Evolutionary conservation across 129 eudicot species (phyloP).

Genomic region (Mikania micrantha): DNA sequence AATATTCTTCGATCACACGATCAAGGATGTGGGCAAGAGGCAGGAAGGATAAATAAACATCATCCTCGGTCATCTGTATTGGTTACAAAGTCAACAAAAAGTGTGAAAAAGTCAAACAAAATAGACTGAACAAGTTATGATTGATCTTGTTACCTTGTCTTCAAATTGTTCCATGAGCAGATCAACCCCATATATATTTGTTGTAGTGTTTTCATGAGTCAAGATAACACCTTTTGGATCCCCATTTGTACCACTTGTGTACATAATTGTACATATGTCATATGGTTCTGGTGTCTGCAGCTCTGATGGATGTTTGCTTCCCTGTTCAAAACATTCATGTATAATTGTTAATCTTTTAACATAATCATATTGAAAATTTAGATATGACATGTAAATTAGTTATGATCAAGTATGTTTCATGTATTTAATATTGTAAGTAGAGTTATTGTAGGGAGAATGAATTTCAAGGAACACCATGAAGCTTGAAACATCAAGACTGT

Average conservation of each 20-base stretch:
- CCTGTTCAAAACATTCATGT: slow-evolving; percentile 31
- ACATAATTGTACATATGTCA: slow-evolving; percentile 72
- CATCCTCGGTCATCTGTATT: slow-evolving; percentile 71
- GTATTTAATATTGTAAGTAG: no score
- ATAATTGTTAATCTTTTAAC: not conserved
- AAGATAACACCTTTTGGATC: slow-evolving; percentile 89
- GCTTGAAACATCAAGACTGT: no score
- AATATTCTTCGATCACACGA: slow-evolving; percentile 82
- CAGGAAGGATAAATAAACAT: slow-evolving; percentile 83
- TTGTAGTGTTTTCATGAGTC: slow-evolving; percentile 67
- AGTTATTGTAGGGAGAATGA: no score
- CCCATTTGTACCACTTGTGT: slow-evolving; percentile 96
- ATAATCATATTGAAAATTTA: not conserved
- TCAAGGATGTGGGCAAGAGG: slow-evolving; percentile 97
- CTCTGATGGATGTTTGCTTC: slow-evolving; percentile 43
- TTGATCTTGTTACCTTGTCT: slow-evolving; percentile 48
- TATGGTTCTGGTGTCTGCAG: slow-evolving; percentile 45
- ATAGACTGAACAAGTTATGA: not conserved
- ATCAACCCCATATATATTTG: slow-evolving; percentile 58
- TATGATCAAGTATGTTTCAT: no score
- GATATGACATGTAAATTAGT: no score
- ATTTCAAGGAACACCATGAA: no score
- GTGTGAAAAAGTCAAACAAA: not conserved
- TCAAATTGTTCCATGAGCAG: slow-evolving; percentile 80
- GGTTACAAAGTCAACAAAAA: not conserved